Evolutionary conservation across 352 stramenopile species (phyloP).

Genomic region (Phytophthora meadii): DNA sequence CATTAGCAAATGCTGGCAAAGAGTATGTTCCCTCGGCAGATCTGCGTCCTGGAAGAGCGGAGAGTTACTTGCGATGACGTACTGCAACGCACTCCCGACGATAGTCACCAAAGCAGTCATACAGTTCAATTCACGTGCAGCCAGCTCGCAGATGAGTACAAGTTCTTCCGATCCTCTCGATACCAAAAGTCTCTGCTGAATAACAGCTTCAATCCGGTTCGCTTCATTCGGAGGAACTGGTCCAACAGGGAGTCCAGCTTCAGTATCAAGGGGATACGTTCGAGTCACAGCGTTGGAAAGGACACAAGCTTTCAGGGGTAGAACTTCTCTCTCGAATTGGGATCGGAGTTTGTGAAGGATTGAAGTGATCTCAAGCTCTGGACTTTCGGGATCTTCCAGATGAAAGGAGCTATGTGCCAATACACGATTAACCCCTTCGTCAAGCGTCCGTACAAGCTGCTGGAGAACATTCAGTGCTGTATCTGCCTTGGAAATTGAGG

Average conservation of each 20-base stretch:
- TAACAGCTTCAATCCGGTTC: slow-evolving; percentile 39
- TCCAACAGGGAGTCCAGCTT: slow-evolving; percentile 11
- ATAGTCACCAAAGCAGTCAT: slow-evolving; percentile 52
- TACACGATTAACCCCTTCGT: slow-evolving; percentile 31
- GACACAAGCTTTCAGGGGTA: slow-evolving; percentile 38
- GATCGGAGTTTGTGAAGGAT: slow-evolving; percentile 16
- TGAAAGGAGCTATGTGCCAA: slow-evolving; percentile 10
- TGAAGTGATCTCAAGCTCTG: background rate
- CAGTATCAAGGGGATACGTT: slow-evolving; percentile 38
- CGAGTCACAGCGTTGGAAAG: slow-evolving; percentile 43
- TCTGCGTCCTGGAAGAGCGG: slow-evolving; percentile 29
- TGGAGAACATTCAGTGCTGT: slow-evolving; percentile 57
- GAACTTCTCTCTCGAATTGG: slow-evolving; percentile 22
- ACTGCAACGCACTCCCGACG: slow-evolving; percentile 39
- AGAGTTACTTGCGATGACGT: slow-evolving; percentile 46
- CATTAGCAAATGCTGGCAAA: slow-evolving; percentile 65
- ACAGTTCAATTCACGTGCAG: slow-evolving; percentile 43
- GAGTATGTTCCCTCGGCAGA: slow-evolving; percentile 44
- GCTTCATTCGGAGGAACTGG: slow-evolving; percentile 50
- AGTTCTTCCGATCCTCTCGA: slow-evolving; percentile 39
- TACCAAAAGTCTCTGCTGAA: slow-evolving; percentile 33
- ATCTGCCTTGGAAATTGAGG: slow-evolving; percentile 3
- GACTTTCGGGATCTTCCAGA: background rate
- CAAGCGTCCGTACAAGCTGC: slow-evolving; percentile 30
- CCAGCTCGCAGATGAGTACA: slow-evolving; percentile 43